Evolutionary conservation across 2,329 filamentous ascomycete genomes (phyloP).

Genomic region (Pseudogymnoascus sp.): DNA sequence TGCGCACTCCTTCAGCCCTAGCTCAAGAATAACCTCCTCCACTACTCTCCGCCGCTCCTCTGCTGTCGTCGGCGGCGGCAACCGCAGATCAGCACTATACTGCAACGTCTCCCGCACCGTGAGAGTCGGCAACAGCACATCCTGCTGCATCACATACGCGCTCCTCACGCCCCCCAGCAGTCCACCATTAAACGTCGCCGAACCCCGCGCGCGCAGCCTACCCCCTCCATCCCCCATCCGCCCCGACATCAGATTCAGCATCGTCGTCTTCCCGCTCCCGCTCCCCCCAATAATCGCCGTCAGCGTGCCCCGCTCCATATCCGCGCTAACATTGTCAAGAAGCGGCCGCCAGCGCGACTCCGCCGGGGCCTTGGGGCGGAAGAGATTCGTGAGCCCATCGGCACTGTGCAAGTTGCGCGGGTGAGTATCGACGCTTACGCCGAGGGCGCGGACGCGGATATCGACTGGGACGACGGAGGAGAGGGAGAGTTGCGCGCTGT

Average conservation of each 20-base stretch:
- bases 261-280: conserved; percentile 63
- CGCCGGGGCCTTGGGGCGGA: conserved; percentile 26
- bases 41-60: conserved; percentile 55
- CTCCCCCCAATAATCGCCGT: conserved; percentile 70
- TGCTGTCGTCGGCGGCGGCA: conserved; percentile 52
- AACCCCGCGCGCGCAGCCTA: conserved; percentile 43
- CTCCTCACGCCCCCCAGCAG: conserved; percentile 46
- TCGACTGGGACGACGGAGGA: conserved; percentile 46
- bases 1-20: conserved; percentile 69
- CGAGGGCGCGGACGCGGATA: conserved; percentile 44
- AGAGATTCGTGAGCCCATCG: conserved; percentile 32
- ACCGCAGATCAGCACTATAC: conserved; percentile 63
- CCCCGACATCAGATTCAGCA: conserved; percentile 63
- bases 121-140: conserved; percentile 62
- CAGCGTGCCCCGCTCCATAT: conserved; percentile 55
- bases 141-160: conserved; percentile 69
- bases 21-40: conserved; percentile 66
- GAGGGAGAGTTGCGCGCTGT: conserved; percentile 25
- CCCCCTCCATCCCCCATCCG: conserved; percentile 48
- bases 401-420: conserved; percentile 43
- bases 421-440: conserved; percentile 49
- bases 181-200: conserved; percentile 52
- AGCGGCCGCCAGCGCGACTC: conserved; percentile 35
- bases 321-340: conserved; percentile 53
- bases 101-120: conserved; percentile 67